phyloP scores from a whole-genome alignment of 805 yeast genomes.

The Saccharomycopsis sp. region DNA sequence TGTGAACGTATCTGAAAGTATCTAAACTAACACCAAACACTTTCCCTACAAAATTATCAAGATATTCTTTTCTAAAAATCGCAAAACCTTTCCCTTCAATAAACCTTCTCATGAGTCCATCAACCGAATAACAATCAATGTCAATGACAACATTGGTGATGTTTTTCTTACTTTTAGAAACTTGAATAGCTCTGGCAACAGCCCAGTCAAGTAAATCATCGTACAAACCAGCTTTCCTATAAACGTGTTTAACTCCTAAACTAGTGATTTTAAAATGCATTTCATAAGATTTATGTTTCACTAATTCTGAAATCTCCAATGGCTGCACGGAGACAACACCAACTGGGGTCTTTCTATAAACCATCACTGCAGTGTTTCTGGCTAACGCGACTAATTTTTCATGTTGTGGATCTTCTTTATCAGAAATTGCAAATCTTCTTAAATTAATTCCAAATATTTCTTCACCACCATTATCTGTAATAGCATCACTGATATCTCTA shows the following conservation, averaged over 20 bases:
- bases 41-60: neutral
- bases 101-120: neutral
- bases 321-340: slow-evolving; percentile 47
- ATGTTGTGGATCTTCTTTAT: slow-evolving; percentile 22
- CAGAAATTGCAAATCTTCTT: slow-evolving; percentile 35
- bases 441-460: slow-evolving; percentile 47
- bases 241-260: slow-evolving; percentile 61
- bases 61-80: neutral
- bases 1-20: neutral
- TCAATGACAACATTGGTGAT: neutral
- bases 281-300: slow-evolving; percentile 8
- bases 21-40: neutral
- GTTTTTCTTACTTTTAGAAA: neutral
- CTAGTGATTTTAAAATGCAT: slow-evolving; percentile 36
- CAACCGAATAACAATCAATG: neutral
- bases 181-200: slow-evolving; percentile 35
- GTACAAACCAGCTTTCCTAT: slow-evolving; percentile 55
- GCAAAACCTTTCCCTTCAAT: neutral
- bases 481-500: slow-evolving; percentile 32
- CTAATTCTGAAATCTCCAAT: slow-evolving; percentile 37
- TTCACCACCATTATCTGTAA: slow-evolving; percentile 32
- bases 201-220: slow-evolving; percentile 61
- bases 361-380: slow-evolving; percentile 44
- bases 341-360: slow-evolving; percentile 67
- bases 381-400: slow-evolving; percentile 29